Evolutionary conservation across 805 yeast genomes (phyloP).

Genomic region (Candida pini): DNA sequence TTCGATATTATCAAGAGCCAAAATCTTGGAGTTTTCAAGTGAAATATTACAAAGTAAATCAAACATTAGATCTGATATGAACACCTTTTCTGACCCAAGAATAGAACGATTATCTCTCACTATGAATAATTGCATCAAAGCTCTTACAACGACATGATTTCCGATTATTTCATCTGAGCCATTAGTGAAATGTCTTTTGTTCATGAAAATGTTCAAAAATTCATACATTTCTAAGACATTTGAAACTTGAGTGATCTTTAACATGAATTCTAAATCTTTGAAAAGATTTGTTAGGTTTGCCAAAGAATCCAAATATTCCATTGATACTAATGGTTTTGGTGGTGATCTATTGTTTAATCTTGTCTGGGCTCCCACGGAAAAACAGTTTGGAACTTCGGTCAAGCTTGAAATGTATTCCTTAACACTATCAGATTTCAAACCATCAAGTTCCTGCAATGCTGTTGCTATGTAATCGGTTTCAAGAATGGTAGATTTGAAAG

Average conservation of each 20-base stretch:
- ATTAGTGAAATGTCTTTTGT: conserved; percentile 17
- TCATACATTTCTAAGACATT: conserved; percentile 23
- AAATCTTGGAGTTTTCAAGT: conserved; percentile 19
- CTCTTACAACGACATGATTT: conserved; percentile 50
- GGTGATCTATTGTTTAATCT: conserved; percentile 46
- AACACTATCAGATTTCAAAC: conserved; percentile 2
- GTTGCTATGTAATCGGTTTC: conserved; percentile 6
- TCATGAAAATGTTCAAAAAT: conserved; percentile 22
- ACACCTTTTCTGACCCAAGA: conserved; percentile 39
- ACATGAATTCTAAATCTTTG: conserved; percentile 32
- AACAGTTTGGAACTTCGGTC: conserved; percentile 31
- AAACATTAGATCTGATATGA: conserved; percentile 31
- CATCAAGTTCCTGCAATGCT: conserved; percentile 4
- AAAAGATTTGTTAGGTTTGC: conserved; percentile 24
- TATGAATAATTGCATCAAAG: conserved; percentile 54
- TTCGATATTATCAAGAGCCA: conserved; percentile 4
- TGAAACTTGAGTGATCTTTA: conserved; percentile 26
- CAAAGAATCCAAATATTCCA: conserved; percentile 17
- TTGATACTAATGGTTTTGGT: conserved; percentile 27
- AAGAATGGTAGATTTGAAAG: conserved; percentile 3
- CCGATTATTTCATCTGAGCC: conserved; percentile 28
- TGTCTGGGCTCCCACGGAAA: conserved; percentile 43
- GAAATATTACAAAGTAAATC: conserved; percentile 20
- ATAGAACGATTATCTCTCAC: conserved; percentile 58
- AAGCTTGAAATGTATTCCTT: conserved; percentile 17